Conservation (phyloP, 768 basidiomycete genomes). For the Boletus sp. region DNA sequence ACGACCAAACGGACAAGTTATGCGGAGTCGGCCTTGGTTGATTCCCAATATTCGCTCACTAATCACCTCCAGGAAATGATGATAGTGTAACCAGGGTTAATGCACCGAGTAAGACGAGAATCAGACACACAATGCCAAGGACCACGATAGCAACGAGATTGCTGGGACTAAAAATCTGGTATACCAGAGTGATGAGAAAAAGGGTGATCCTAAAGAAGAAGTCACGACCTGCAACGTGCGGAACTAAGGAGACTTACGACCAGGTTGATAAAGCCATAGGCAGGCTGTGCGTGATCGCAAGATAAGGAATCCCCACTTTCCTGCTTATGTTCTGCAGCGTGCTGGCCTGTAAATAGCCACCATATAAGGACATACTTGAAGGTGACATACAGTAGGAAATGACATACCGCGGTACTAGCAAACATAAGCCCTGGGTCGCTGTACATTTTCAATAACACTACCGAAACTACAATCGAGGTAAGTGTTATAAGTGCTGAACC, state of each 20-base stretch:
- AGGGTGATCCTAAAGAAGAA: background rate
- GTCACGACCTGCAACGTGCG: background rate
- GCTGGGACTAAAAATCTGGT: background rate
- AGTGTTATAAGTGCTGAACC: slow-evolving; percentile 31
- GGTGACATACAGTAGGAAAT: background rate
- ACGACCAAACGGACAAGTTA: background rate
- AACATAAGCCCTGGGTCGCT: background rate
- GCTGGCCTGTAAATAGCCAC: background rate
- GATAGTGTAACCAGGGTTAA: background rate
- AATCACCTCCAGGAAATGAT: background rate
- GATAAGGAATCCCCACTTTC: background rate
- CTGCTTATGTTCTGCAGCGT: background rate
- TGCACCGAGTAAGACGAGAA: background rate
- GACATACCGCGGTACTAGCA: background rate
- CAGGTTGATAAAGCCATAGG: slow-evolving; percentile 34
- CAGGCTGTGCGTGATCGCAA: slow-evolving; percentile 33
- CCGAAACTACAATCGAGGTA: background rate
- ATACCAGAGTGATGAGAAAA: background rate
- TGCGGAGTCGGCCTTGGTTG: no score
- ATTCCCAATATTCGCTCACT: background rate
- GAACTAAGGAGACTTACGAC: slow-evolving; percentile 21
- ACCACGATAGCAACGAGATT: background rate
- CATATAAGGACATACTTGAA: background rate
- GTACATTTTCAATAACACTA: background rate
- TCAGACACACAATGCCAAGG: background rate